Conservation (phyloP, 208 protist species). For the Leishmania mexicana region DNA sequence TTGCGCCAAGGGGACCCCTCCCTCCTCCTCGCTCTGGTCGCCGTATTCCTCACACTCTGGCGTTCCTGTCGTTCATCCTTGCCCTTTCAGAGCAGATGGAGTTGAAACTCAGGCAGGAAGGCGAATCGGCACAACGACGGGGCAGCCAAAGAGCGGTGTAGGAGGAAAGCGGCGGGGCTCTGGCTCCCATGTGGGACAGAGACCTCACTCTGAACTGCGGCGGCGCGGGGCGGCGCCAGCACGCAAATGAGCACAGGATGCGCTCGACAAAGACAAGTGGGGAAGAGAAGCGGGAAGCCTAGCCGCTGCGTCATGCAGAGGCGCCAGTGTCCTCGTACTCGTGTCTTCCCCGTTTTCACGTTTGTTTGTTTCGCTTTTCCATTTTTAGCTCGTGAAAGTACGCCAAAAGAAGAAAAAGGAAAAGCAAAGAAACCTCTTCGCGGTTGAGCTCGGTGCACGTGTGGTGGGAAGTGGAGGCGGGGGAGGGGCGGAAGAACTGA, state of each 20-base stretch:
- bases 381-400: not conserved
- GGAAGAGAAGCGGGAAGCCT: not conserved
- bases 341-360: conserved; percentile 5
- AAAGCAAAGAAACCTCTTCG: conserved; percentile 15
- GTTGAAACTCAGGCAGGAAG: not conserved
- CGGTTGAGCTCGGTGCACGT: not conserved
- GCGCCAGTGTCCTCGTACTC: not conserved
- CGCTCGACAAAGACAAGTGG: not conserved
- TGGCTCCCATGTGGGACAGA: not conserved
- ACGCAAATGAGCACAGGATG: not conserved
- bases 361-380: not conserved
- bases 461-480: not conserved
- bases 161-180: not conserved
- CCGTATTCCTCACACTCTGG: not conserved
- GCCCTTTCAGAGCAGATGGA: not conserved
- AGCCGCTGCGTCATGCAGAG: not conserved
- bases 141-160: not conserved
- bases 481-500: not conserved
- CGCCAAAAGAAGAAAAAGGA: not conserved
- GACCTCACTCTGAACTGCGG: not conserved
- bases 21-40: not conserved
- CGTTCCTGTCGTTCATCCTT: not conserved
- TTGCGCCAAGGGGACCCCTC: not conserved
- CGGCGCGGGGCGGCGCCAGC: not conserved
- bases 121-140: not conserved